These are phyloP conservation scores for Letharia lupina DNA, from an alignment of 495 filamentous ascomycete species.

Conservation along the genomic window DNA sequence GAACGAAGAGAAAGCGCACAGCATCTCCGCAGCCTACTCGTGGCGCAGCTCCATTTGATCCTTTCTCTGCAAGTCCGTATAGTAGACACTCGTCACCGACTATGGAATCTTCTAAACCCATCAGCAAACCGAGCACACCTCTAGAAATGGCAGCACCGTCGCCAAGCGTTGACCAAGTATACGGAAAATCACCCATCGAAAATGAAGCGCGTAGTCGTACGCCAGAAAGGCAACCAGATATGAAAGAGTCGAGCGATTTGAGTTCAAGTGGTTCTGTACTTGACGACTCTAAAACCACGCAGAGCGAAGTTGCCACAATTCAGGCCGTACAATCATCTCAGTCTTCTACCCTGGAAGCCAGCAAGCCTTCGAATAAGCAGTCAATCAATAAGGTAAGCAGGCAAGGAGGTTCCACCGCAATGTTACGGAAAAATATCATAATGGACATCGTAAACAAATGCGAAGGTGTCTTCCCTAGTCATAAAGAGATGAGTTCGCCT, in stretches of 20 bases:
- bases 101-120: background rate
- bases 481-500: conserved; percentile 65
- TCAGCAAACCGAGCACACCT: background rate
- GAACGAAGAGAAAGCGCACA: conserved; percentile 11
- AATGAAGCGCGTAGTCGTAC: background rate
- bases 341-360: background rate
- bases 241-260: background rate
- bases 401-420: conserved; percentile 37
- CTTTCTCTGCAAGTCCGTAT: background rate
- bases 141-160: background rate
- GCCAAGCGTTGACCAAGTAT: background rate
- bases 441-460: conserved; percentile 60
- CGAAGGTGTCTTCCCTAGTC: conserved; percentile 64
- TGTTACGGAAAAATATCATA: conserved; percentile 54
- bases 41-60: background rate
- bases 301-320: background rate
- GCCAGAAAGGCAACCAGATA: background rate
- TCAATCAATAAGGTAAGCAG: conserved; percentile 4
- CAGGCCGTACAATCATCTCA: background rate
- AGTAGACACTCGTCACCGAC: background rate
- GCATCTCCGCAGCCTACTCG: conserved; percentile 7
- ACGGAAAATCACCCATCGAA: background rate
- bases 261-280: background rate
- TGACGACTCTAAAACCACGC: background rate
- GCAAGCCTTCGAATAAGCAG: background rate